Evolutionary conservation across 2,329 filamentous ascomycete species (phyloP).

Genomic region (Fusarium pseudonygamai): DNA sequence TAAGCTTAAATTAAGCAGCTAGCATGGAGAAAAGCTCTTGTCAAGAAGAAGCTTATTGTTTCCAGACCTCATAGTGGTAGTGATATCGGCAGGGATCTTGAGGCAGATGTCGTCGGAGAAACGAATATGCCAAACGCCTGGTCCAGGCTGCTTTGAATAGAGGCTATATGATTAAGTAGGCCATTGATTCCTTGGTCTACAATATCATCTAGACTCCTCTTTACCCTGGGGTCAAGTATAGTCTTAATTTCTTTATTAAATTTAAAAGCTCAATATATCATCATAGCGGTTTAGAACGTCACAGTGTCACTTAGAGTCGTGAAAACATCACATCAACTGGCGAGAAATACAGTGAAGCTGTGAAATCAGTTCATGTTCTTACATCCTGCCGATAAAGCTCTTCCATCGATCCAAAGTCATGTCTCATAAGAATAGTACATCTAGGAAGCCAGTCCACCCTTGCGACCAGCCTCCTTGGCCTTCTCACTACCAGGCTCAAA

Average conservation of each 20-base stretch:
- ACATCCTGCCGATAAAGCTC: neutral
- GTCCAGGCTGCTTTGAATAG: too few relatives aligned
- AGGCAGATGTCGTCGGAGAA: neutral
- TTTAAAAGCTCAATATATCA: too few relatives aligned
- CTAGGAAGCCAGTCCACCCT: conserved; percentile 54
- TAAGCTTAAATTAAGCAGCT: neutral
- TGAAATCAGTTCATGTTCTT: neutral
- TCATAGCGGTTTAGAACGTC: too few relatives aligned
- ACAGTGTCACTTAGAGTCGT: too few relatives aligned
- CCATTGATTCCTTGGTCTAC: too few relatives aligned
- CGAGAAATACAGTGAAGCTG: rapidly evolving
- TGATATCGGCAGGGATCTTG: neutral
- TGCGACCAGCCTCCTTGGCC: conserved; percentile 63
- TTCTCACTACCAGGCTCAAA: conserved; percentile 64
- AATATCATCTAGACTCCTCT: too few relatives aligned
- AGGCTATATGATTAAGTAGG: too few relatives aligned
- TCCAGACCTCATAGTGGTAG: neutral
- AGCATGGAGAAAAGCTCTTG: too few relatives aligned
- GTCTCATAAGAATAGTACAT: neutral
- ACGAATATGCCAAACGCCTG: too few relatives aligned
- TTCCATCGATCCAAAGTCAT: neutral
- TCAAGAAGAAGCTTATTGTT: neutral
- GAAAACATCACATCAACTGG: neutral
- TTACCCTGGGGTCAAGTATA: too few relatives aligned
- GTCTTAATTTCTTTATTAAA: too few relatives aligned